These are phyloP conservation scores for Ceratobasidium sp. DNA, from an alignment of 1,284 basidiomycete species.

Conservation along the genomic window DNA sequence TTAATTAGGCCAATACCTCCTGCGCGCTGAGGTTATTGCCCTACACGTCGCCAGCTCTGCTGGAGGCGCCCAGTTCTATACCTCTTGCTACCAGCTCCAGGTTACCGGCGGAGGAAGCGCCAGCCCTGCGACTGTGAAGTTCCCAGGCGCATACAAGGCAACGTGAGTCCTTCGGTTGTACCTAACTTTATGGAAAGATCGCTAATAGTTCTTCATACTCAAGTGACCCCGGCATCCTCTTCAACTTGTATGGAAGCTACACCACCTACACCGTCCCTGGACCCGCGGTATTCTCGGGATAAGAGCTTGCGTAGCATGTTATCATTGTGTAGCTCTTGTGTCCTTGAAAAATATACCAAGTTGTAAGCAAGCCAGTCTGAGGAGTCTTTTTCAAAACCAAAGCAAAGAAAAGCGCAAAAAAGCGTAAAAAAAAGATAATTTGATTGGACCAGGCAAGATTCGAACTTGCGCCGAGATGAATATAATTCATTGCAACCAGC, in stretches of 20 bases:
- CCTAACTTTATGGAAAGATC: neutral
- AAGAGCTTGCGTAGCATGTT: neutral
- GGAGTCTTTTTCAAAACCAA: too few relatives aligned
- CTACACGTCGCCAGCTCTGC: conserved; percentile 59
- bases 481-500: neutral
- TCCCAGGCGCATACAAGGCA: conserved; percentile 60
- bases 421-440: neutral
- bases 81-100: conserved; percentile 44
- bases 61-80: conserved; percentile 61
- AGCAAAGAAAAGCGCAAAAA: too few relatives aligned
- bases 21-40: conserved; percentile 64
- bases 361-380: neutral
- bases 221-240: conserved; percentile 45
- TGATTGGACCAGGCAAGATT: conserved; percentile 17
- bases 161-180: conserved; percentile 21
- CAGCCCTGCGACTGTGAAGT: conserved; percentile 61
- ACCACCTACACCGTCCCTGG: conserved; percentile 59
- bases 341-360: neutral
- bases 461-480: neutral
- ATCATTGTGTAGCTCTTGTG: neutral
- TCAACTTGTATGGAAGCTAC: conserved; percentile 46
- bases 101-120: conserved; percentile 49
- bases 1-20: conserved; percentile 60
- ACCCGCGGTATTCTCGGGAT: conserved; percentile 42
- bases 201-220: neutral